A percentile compares a stretch with the other conserved stretches of the same genome.
Conservation (phyloP, 306 rosid genomes). For the Benincasa hispida region DNA sequence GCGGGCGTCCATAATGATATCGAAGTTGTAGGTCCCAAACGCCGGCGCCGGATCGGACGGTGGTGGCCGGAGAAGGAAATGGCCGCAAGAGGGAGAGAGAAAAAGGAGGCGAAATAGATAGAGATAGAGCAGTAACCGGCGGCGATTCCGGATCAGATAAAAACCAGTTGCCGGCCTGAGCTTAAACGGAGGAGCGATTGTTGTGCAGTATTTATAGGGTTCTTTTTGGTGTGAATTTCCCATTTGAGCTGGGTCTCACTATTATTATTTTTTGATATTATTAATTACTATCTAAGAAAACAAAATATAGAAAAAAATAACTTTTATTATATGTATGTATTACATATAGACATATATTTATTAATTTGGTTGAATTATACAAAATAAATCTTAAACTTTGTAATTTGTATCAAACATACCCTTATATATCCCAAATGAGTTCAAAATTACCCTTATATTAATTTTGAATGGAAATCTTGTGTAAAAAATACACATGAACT, state of each 20-base stretch:
- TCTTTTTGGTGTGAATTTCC: neutral
- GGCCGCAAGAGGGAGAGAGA: neutral
- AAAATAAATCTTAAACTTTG: too few species aligned
- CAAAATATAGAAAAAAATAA: too few species aligned
- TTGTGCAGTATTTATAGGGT: neutral
- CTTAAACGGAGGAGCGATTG: constrained; percentile 4
- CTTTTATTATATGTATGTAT: too few species aligned
- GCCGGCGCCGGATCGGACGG: constrained; percentile 18
- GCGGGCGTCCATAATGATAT: constrained; percentile 40
- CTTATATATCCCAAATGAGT: too few species aligned
- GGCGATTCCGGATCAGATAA: neutral
- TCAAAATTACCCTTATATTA: too few species aligned
- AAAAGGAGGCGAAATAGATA: neutral
- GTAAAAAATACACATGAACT: too few species aligned
- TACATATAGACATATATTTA: too few species aligned
- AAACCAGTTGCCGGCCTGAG: neutral
- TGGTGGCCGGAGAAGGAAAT: neutral
- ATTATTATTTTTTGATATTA: neutral
- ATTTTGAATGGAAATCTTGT: too few species aligned
- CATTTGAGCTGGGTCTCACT: neutral
- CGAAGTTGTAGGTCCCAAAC: neutral
- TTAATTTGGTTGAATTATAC: too few species aligned
- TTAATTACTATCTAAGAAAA: too few species aligned
- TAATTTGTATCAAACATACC: too few species aligned
- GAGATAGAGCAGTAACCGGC: neutral